Conservation (phyloP, 2,329 filamentous ascomycete species). For the Dothideomycetes sp. region DNA sequence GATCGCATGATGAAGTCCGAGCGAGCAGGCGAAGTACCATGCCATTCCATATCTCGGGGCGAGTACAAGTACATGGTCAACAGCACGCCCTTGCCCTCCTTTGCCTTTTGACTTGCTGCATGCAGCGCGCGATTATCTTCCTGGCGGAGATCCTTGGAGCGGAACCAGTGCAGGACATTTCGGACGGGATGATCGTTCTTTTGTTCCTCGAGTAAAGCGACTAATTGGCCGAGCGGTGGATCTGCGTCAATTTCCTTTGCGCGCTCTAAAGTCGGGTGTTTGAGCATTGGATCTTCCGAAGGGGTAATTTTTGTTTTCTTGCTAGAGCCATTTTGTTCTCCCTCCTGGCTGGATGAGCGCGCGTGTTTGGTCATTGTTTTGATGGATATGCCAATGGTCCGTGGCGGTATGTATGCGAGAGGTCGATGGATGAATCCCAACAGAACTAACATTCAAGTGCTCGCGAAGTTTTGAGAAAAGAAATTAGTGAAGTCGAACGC, state of each 20-base stretch:
- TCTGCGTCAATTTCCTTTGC: constrained; percentile 38
- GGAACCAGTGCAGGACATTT: constrained; percentile 41
- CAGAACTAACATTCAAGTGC: too few relatives aligned
- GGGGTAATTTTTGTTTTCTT: constrained; percentile 7
- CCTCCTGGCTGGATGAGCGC: background rate
- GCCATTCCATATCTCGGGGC: constrained; percentile 38
- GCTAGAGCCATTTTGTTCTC: background rate
- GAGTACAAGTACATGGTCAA: constrained; percentile 37
- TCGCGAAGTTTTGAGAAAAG: too few relatives aligned
- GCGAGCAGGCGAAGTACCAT: constrained; percentile 37
- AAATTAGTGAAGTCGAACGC: too few relatives aligned
- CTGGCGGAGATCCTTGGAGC: constrained; percentile 39
- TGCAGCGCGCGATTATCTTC: constrained; percentile 39
- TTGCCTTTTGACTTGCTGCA: constrained; percentile 34
- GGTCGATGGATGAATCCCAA: too few relatives aligned
- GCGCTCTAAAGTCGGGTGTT: constrained; percentile 36
- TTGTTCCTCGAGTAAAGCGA: constrained; percentile 28
- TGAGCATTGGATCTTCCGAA: constrained; percentile 15
- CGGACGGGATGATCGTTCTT: constrained; percentile 25
- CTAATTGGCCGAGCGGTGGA: constrained; percentile 31
- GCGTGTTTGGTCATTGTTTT: background rate
- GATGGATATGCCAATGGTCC: too few relatives aligned
- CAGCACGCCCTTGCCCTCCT: constrained; percentile 30
- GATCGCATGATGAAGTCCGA: constrained; percentile 38
- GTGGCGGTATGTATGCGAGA: too few relatives aligned